phyloP scores from a whole-genome alignment of 2,329 filamentous ascomycete species.

The Calonectria naviculata region DNA sequence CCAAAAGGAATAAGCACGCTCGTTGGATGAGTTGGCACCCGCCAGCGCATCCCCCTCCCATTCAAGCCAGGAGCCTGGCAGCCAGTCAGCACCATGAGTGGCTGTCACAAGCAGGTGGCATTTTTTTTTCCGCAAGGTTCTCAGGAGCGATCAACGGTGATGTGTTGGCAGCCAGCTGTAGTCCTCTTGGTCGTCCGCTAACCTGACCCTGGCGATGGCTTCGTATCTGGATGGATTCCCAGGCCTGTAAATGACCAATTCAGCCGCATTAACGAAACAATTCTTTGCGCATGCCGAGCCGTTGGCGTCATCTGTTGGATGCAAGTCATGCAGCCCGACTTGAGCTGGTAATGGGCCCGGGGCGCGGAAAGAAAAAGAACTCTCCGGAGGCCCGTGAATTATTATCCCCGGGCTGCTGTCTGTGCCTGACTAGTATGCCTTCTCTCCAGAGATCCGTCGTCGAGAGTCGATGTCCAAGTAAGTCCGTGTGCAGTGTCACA shows the following conservation, averaged over 20 bases:
- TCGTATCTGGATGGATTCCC: neutral
- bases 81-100: conserved; percentile 24
- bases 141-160: conserved; percentile 30
- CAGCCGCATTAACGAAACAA: neutral
- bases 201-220: conserved; percentile 9
- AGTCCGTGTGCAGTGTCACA: conserved; percentile 7
- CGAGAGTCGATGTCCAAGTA: neutral
- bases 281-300: conserved; percentile 8
- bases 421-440: neutral
- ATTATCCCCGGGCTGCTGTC: neutral
- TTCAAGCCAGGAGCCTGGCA: conserved; percentile 30
- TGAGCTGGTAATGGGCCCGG: conserved; percentile 1
- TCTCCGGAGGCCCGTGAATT: neutral
- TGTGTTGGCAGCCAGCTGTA: conserved; percentile 37
- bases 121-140: neutral
- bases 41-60: conserved; percentile 40
- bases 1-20: conserved; percentile 14
- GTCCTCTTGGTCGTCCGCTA: neutral
- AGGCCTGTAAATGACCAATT: neutral
- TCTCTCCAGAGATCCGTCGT: neutral
- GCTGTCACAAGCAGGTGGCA: conserved; percentile 9
- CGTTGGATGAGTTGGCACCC: conserved; percentile 40
- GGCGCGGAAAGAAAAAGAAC: conserved; percentile 1
- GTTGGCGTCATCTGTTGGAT: conserved; percentile 16
- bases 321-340: conserved; percentile 12